Evolutionary conservation across 2,329 filamentous ascomycete genomes (phyloP).

Genomic region (Diplodia scrobiculata): DNA sequence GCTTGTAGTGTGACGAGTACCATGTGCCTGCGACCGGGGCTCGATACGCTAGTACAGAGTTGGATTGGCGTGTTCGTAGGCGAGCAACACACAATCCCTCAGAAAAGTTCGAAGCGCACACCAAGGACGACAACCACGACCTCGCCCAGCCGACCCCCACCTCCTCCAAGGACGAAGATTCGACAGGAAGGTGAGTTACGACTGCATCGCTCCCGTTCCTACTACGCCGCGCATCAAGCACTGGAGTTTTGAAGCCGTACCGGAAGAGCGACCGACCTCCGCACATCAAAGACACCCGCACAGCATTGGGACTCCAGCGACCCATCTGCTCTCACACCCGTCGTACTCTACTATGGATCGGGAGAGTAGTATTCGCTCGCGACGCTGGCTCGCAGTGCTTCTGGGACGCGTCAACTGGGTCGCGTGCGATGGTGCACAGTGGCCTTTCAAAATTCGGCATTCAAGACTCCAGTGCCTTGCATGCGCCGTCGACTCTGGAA

Average conservation of each 20-base stretch:
- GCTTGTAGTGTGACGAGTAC: conserved; percentile 16
- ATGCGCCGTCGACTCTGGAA: background rate
- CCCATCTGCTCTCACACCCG: background rate
- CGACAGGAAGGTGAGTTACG: conserved; percentile 26
- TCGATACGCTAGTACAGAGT: background rate
- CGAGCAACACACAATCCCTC: conserved; percentile 29
- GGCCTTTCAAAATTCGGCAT: conserved; percentile 2
- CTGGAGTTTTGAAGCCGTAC: background rate
- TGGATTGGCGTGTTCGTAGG: conserved; percentile 4
- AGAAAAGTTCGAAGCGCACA: conserved; percentile 25
- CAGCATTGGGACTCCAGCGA: conserved; percentile 11
- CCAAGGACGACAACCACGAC: conserved; percentile 28
- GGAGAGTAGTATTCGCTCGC: background rate
- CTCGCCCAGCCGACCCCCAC: conserved; percentile 29
- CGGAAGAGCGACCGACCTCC: conserved; percentile 9
- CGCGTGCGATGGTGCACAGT: background rate
- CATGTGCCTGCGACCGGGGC: background rate
- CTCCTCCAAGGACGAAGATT: conserved; percentile 28
- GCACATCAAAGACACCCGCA: background rate
- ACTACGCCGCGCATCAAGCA: background rate
- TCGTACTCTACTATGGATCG: background rate
- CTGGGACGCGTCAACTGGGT: background rate
- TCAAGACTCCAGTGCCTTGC: background rate
- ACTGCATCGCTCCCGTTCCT: background rate
- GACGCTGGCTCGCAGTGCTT: background rate